Conservation (phyloP, 495 filamentous ascomycete species). For the Saxispiralis lemnorum region DNA sequence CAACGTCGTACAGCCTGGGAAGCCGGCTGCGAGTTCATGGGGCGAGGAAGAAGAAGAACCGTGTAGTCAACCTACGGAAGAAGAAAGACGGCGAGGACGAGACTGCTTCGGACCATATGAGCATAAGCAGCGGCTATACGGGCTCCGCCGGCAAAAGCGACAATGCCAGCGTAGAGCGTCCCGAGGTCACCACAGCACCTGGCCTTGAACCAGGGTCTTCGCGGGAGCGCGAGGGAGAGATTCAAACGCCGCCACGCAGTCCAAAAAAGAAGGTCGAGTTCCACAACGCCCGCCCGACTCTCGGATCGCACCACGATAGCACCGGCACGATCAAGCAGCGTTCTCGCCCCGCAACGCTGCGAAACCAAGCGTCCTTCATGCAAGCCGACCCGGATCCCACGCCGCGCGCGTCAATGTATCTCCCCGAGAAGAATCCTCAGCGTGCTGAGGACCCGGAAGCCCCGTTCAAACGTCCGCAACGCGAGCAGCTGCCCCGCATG, state of each 20-base stretch:
- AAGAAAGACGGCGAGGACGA: constrained; percentile 25
- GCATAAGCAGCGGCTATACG: constrained; percentile 13
- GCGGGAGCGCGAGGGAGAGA: constrained; percentile 32
- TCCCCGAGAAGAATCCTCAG: constrained; percentile 1
- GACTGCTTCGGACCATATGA: constrained; percentile 14
- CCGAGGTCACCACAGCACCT: not conserved
- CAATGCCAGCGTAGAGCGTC: constrained; percentile 35
- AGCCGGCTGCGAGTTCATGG: constrained; percentile 42
- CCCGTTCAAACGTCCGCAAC: not conserved
- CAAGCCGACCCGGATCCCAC: constrained; percentile 4
- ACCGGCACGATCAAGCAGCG: no score
- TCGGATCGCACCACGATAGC: no score
- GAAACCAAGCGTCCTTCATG: no score
- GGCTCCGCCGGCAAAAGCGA: constrained; percentile 29
- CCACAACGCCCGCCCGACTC: constrained; percentile 1
- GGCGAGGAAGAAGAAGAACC: constrained; percentile 70
- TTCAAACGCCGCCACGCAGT: constrained; percentile 29
- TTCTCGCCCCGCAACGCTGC: no score
- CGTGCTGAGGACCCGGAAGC: not conserved
- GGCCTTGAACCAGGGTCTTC: not conserved
- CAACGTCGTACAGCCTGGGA: constrained; percentile 44
- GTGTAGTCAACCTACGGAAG: constrained; percentile 79
- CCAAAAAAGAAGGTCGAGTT: constrained; percentile 23
- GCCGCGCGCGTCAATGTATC: constrained; percentile 10
- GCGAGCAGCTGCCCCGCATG: constrained; percentile 3